Evolutionary conservation across 2,329 filamentous ascomycete genomes (phyloP), one percentile per base, ranked within the genome.

Genomic region (Sporothrix dimorphospora): DNA sequence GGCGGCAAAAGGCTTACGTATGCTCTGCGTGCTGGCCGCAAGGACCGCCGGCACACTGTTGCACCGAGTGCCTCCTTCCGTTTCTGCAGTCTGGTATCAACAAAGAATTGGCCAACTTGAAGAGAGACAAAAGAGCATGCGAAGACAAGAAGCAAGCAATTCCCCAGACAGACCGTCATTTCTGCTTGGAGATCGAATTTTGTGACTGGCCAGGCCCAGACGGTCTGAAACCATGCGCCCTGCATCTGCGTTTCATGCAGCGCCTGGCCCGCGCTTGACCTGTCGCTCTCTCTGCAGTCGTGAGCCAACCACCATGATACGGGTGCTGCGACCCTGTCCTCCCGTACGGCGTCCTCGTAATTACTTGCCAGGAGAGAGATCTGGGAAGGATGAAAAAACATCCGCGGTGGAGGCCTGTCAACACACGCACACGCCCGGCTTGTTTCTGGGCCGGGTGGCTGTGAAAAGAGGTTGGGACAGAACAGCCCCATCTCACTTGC

Each of bases 141-240:
- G 16, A 16, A 45, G 42, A 45, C 11, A 34, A 34, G 30, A 16
- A 45, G 42, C 42, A 45, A 45, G 11, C 16, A 6, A 34, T 34
- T n/a, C n/a, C 30, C 6, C 30, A 34, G 30, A 34, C 3, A 34
- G 30, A 34, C 30, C 30, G 6, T 34, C 30, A 3, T 34, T 6
- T 34, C 30, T 34, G 24, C 51, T 21, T 6, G 2, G 6, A 19
- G 12, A 42, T 3, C 11, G 11, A 63, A 27, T 21, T 38, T 38
- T 27, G 59, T 34, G 19, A 42, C 34, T 7, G 34, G 30, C 34
- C 34, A 61, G 57, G 55, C 55, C 30, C 53, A 34, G 53, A 34
- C 51, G n/a, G 42, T 40, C 71, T 72, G 71, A 72, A 72, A 72
- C 71, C 65, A 57, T 59, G 21, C 34, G 6, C 38, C 55, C 55